Base-by-base conservation (phyloP, 495 filamentous ascomycete species). In the Aspergillus asperescens region DNA sequence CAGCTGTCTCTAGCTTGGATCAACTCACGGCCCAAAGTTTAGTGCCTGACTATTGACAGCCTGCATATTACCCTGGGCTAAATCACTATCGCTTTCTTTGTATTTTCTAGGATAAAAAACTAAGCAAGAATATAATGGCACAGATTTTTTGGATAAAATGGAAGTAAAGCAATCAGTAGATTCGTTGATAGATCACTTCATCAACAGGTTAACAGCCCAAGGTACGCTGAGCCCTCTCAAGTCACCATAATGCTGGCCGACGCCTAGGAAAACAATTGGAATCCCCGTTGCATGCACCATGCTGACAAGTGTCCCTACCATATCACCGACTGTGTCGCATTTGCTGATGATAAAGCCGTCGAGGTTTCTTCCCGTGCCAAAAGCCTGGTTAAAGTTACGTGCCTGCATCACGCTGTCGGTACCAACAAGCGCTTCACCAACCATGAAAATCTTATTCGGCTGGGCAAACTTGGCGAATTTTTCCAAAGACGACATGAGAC, bases 271-370 rank as follows among this genome's bases (percentile, higher is more conserved):
- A 5, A 96, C 75, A 38, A 98, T 90, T 6, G 93, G 93, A 45
- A 96, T 91, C 13, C 92, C 90, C 3, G 94, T 97, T 12, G 93
- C 91, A 75, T 96, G 92, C 35, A 97, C 94, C 77, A 98, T 95
- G 68, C 89, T 95, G 24, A 98, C 93, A 56, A 98, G 69, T 4
- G 89, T 95, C 24, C 93, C 93, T 35, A 96, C 89, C 93, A 97
- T 98, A 71, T 97, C 92, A 22, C 93, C 93, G 37, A 97, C 93
- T 1, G 93, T 98, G 71, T 98, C 93, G 67, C 93, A 98, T 65
- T 98, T 98, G 53, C 85, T 91, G 61, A 98, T 96, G 59, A 98
- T 95, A 62, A 98, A 98, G 3, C 93, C 93, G 68, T 98, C 93
- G 40, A 94, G 65, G 43, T 81, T 81, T 56, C 90, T 78, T 24